Conservation (phyloP, 495 filamentous ascomycete species). For the Penicillium antarcticum region DNA sequence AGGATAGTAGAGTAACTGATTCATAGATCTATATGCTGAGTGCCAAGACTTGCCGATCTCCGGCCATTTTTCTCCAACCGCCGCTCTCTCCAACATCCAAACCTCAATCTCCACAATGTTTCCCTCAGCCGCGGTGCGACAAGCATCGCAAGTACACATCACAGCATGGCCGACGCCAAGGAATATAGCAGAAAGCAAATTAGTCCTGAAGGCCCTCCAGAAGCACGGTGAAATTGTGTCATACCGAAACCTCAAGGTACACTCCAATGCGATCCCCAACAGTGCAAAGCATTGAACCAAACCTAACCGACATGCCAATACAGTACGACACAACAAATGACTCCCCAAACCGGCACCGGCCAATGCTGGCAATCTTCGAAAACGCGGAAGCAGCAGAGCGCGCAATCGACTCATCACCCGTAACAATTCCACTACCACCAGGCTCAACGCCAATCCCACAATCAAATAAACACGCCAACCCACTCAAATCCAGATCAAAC, state of each 20-base stretch:
- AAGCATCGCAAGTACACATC: slow-evolving; percentile 53
- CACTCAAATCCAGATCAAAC: too few relatives aligned
- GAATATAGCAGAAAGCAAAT: slow-evolving; percentile 66
- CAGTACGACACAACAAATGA: slow-evolving; percentile 17
- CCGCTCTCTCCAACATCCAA: neutral
- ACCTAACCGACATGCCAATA: neutral
- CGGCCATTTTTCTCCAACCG: slow-evolving; percentile 11
- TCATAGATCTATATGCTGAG: neutral
- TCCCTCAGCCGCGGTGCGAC: slow-evolving; percentile 4
- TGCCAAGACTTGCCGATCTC: slow-evolving; percentile 12
- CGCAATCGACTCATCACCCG: slow-evolving; percentile 33
- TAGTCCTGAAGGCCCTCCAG: slow-evolving; percentile 68
- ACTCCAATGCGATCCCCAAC: neutral
- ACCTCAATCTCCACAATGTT: slow-evolving; percentile 7
- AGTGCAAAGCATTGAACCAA: neutral
- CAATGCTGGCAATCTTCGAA: slow-evolving; percentile 37
- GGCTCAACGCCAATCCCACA: neutral
- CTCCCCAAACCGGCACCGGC: slow-evolving; percentile 7
- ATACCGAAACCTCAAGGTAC: slow-evolving; percentile 69
- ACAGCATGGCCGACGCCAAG: slow-evolving; percentile 60
- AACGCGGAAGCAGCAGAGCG: slow-evolving; percentile 26
- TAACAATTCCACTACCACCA: slow-evolving; percentile 18
- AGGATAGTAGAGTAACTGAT: too few relatives aligned
- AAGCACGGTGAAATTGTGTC: slow-evolving; percentile 72
- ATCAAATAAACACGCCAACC: neutral